These are phyloP conservation scores for Coelastrella sp. DNA, from an alignment of 139 green algal species.

Conservation along the genomic window DNA sequence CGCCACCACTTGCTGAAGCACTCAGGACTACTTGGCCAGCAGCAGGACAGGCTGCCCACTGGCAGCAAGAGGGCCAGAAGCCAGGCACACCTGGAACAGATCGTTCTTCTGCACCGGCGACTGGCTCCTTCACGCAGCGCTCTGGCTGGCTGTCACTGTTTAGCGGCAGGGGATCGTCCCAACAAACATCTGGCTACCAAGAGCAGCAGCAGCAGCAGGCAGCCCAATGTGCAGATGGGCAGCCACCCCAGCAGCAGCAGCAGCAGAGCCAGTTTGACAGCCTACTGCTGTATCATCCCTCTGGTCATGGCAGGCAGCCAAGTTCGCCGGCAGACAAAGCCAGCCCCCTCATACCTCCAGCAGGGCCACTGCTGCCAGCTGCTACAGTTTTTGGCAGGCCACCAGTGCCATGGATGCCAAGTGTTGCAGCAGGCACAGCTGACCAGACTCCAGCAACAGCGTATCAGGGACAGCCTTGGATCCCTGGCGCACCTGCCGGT, in stretches of 20 bases:
- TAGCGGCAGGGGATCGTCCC: not conserved
- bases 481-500: slow-evolving; percentile 9
- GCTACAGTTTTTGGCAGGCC: not conserved
- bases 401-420: slow-evolving; percentile 16
- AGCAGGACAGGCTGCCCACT: not conserved
- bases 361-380: slow-evolving; percentile 1
- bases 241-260: slow-evolving; percentile 28
- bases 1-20: not conserved
- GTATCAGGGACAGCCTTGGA: not conserved
- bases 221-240: not conserved
- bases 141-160: slow-evolving; percentile 38
- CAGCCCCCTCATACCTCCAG: not conserved
- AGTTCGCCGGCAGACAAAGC: not conserved
- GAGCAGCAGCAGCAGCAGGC: slow-evolving; percentile 27
- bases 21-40: not conserved
- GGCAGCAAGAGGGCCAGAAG: not conserved
- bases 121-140: not conserved
- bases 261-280: slow-evolving; percentile 32
- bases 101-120: not conserved
- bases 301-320: not conserved
- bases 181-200: not conserved
- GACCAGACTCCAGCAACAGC: not conserved
- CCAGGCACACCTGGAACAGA: slow-evolving; percentile 19
- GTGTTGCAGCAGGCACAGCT: not conserved
- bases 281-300: slow-evolving; percentile 7